These are phyloP conservation scores for Tulasnella sp. DNA, from an alignment of 768 basidiomycete species.

Conservation along the genomic window DNA sequence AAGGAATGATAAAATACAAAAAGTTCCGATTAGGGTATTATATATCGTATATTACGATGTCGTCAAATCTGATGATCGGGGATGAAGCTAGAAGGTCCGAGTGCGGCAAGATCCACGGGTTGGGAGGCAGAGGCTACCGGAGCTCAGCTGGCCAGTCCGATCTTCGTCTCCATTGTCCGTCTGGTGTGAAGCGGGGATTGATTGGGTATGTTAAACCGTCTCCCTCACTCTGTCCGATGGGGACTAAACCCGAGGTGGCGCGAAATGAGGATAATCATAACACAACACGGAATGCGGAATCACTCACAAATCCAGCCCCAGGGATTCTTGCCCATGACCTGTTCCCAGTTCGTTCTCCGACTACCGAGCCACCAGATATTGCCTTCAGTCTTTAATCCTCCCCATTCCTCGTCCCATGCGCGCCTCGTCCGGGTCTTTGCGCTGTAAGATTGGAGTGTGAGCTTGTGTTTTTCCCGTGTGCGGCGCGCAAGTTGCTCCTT, in stretches of 20 bases:
- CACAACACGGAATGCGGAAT: conserved; percentile 9
- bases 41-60: background rate
- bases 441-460: conserved; percentile 38
- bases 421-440: conserved; percentile 33
- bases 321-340: conserved; percentile 68
- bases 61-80: background rate
- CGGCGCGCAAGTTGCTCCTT: conserved; percentile 32
- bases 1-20: background rate
- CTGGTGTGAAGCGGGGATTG: conserved; percentile 68
- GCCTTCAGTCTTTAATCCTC: conserved; percentile 65
- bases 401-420: conserved; percentile 80
- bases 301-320: conserved; percentile 79
- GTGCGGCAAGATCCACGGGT: background rate
- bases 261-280: background rate
- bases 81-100: background rate
- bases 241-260: conserved; percentile 36
- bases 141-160: conserved; percentile 67
- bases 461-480: background rate
- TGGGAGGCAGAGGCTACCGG: conserved; percentile 38
- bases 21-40: background rate
- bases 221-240: conserved; percentile 49
- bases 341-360: conserved; percentile 60
- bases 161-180: conserved; percentile 63
- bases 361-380: conserved; percentile 84
- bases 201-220: conserved; percentile 62